A percentile compares a stretch with the other conserved stretches of the same genome.
Conservation (phyloP, 371 early-diverging fungal genomes). For the Rhizopus delemar region DNA sequence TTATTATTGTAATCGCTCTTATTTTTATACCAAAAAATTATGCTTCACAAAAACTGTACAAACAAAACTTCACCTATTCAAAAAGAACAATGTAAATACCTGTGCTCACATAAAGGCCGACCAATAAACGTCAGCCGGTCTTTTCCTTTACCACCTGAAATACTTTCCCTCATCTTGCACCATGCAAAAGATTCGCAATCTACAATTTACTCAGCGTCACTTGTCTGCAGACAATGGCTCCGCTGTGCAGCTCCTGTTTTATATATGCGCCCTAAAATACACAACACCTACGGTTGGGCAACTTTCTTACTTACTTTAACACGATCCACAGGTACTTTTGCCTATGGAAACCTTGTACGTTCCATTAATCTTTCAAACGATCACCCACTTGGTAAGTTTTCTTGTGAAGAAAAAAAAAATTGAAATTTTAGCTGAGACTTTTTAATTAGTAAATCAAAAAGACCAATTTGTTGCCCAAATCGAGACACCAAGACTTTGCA, state of each 20-base stretch:
- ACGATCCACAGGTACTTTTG: conserved; percentile 35
- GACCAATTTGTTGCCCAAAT: neutral
- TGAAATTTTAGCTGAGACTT: no score
- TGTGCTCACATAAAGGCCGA: no score
- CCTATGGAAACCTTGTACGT: conserved; percentile 35
- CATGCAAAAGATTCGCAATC: conserved; percentile 37
- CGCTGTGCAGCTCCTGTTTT: conserved; percentile 55
- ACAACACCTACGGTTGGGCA: conserved; percentile 62
- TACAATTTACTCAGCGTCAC: conserved; percentile 42
- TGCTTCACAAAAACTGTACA: no score
- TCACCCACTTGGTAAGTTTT: conserved; percentile 25
- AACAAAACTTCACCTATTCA: no score
- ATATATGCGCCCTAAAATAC: conserved; percentile 51
- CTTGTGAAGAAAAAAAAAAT: neutral
- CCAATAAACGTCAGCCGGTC: no score
- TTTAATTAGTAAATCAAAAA: conserved; percentile 25
- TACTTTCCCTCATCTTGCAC: conserved; percentile 48
- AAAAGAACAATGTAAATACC: no score
- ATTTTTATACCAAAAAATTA: no score
- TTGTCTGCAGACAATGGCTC: conserved; percentile 59
- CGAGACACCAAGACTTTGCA: conserved; percentile 4
- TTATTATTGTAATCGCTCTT: no score
- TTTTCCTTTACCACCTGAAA: conserved; percentile 45
- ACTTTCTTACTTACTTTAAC: conserved; percentile 59
- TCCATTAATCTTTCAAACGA: conserved; percentile 39